Base-by-base conservation (phyloP, 2,329 filamentous ascomycete genomes). In the Plenodomus tracheiphilus region DNA sequence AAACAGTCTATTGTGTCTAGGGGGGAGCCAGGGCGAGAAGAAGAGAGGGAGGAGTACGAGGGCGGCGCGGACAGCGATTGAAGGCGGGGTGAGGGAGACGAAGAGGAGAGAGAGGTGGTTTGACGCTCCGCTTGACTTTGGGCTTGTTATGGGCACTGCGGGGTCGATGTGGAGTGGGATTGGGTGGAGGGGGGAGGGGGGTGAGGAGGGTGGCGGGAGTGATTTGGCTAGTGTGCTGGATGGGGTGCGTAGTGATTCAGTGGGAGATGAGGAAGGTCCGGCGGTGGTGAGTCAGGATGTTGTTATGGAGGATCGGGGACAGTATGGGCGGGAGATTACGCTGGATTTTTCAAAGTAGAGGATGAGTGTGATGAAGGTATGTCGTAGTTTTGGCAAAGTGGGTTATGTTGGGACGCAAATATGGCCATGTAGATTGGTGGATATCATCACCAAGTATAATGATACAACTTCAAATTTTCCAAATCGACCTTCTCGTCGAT, bases 101-200 rank as follows among this genome's bases (percentile, higher is more conserved):
- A 89, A 85, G 7, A 80, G 89, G 36, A 79, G 83, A 41, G 88
- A 93, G 51, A 81, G 80, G 49, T 94, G 90, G 79, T 93, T 95
- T 64, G 77, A 80, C 0, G 76, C 79, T 2, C 4, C 77, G 10
- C 69, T 89, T 9, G 85, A 88, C 59, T 76, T 84, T 3, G 68
- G 76, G 1, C 73, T 81, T 18, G 84, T 93, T 2, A 77, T 91
- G 73, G 75, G 74, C n/a, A 93, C 90, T 6, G 76, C 68, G 1
- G 76, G 77, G 2, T 54, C 54, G 28, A 51, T 46, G 1, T 79
- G 77, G 77, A 60, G 70, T 10, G 71, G 68, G 0, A 45, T 72
- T 51, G 68, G 69, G 3, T 61, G 58, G 48, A 54, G 41, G 30
- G 59, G 54, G 7, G 46, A 32, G 4, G 49, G 10, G 22, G 47